These are phyloP conservation scores for Chlorophyllum brunneum DNA, from an alignment of 768 basidiomycete genomes.

Conservation along the genomic window DNA sequence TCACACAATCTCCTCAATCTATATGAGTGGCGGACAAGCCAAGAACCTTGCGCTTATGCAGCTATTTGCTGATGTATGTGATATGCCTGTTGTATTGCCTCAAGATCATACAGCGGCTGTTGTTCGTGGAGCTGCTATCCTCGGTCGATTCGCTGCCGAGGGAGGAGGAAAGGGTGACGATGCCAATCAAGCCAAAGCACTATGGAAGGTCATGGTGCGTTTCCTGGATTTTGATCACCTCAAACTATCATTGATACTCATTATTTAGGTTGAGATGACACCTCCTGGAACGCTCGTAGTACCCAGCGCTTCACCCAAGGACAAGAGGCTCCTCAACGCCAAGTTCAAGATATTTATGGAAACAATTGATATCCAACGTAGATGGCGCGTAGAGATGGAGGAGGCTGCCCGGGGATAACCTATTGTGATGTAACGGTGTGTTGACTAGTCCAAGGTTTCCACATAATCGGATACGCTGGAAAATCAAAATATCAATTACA, in stretches of 20 bases:
- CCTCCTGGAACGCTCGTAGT: slow-evolving; percentile 69
- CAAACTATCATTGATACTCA: background rate
- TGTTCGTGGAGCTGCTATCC: slow-evolving; percentile 90
- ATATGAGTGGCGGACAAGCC: slow-evolving; percentile 92
- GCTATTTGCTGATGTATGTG: slow-evolving; percentile 82
- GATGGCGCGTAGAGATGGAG: slow-evolving; percentile 81
- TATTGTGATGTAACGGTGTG: background rate
- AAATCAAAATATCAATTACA: too few relatives aligned
- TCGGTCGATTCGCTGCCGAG: slow-evolving; percentile 82
- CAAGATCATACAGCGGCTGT: slow-evolving; percentile 75
- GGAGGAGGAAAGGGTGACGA: slow-evolving; percentile 26
- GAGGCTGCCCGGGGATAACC: slow-evolving; percentile 31
- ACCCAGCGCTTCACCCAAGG: slow-evolving; percentile 57
- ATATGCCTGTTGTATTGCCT: slow-evolving; percentile 81
- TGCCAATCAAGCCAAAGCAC: slow-evolving; percentile 46
- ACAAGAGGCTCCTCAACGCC: slow-evolving; percentile 75
- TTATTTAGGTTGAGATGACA: slow-evolving; percentile 85
- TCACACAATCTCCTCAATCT: slow-evolving; percentile 78
- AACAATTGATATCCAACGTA: slow-evolving; percentile 80
- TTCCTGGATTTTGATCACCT: background rate
- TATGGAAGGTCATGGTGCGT: slow-evolving; percentile 92
- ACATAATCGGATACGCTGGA: background rate
- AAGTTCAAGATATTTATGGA: slow-evolving; percentile 96
- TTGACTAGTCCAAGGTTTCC: background rate
- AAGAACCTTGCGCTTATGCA: slow-evolving; percentile 88